phyloP scores from a whole-genome alignment of 2,329 filamentous ascomycete genomes.

The Ophiocordyceps camponoti-saundersi region DNA sequence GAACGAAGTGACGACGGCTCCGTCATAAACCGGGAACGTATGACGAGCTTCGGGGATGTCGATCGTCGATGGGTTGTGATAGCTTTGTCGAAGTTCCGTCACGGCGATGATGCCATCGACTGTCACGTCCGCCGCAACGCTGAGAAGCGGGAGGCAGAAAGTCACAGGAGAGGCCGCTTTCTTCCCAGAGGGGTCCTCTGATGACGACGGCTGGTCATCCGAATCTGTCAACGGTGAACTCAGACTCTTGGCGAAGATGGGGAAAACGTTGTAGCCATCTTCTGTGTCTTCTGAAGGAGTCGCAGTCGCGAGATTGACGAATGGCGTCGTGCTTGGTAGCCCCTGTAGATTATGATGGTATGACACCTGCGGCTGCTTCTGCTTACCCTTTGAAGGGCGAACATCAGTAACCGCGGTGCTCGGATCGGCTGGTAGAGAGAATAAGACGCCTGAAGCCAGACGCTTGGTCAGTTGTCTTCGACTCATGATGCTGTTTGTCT shows the following conservation, averaged over 20 bases:
- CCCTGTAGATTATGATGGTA: background rate
- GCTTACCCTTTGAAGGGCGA: background rate
- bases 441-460: background rate
- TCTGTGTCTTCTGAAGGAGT: background rate
- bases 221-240: background rate
- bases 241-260: background rate
- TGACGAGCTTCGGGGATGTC: background rate
- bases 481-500: background rate
- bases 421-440: background rate
- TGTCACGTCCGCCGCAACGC: background rate
- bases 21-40: background rate
- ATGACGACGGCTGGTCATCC: background rate
- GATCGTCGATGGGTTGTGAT: background rate
- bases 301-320: background rate
- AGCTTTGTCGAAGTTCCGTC: background rate
- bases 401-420: background rate
- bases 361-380: background rate
- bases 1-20: background rate
- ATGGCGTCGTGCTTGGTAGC: background rate
- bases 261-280: background rate
- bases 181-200: background rate
- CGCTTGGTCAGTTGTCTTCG: background rate
- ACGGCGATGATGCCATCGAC: background rate
- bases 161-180: background rate
- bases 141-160: background rate